These are phyloP conservation scores for Cordyceps farinosa DNA, from an alignment of 2,329 filamentous ascomycete genomes.

Conservation along the genomic window DNA sequence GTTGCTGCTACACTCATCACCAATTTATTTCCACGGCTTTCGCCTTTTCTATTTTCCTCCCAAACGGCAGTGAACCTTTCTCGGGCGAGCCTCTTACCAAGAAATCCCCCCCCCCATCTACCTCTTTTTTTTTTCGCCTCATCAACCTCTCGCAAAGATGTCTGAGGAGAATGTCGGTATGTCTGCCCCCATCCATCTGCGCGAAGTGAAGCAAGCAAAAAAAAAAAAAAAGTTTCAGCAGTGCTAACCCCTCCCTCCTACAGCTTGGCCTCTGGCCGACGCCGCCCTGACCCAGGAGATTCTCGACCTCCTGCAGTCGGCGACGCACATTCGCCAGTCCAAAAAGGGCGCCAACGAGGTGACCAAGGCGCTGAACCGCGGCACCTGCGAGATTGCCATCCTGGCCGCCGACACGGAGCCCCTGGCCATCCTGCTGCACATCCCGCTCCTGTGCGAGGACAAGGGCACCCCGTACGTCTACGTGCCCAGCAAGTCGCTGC, in stretches of 20 bases:
- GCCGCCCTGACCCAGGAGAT: constrained; percentile 74
- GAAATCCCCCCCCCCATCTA: constrained; percentile 4
- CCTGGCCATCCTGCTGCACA: constrained; percentile 81
- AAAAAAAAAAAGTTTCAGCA: neutral
- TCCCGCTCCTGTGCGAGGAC: constrained; percentile 84
- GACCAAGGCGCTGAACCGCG: constrained; percentile 87
- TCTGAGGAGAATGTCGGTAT: constrained; percentile 27
- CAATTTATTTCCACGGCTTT: constrained; percentile 16
- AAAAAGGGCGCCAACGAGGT: constrained; percentile 86
- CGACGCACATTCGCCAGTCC: constrained; percentile 64
- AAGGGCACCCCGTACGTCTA: constrained; percentile 66
- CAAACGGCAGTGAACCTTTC: constrained; percentile 56
- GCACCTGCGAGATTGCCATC: constrained; percentile 84
- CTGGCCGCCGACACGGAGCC: constrained; percentile 84
- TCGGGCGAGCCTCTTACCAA: constrained; percentile 29
- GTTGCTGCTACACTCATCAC: constrained; percentile 6
- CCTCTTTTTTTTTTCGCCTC: neutral
- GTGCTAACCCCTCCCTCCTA: constrained; percentile 5
- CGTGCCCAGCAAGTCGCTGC: constrained; percentile 74
- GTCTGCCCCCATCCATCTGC: neutral
- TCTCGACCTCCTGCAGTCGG: constrained; percentile 74
- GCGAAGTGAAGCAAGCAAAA: neutral
- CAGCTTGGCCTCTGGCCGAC: constrained; percentile 70
- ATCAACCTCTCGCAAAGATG: constrained; percentile 19
- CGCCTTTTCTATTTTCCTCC: constrained; percentile 18